Conservation (phyloP, 805 yeast species). For the Ogataea kodamae region DNA sequence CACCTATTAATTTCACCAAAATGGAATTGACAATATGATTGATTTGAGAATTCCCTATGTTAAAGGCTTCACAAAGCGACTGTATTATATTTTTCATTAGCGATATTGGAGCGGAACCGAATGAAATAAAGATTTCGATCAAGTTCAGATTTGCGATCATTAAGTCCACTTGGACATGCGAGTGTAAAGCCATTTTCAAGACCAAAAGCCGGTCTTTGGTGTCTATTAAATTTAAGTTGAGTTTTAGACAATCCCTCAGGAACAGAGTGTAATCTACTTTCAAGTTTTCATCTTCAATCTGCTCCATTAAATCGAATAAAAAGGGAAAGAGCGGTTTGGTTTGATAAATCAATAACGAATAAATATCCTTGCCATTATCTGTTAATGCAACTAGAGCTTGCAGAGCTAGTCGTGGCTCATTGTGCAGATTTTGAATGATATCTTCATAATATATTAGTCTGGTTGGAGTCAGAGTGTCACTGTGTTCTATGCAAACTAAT, state of each 20-base stretch:
- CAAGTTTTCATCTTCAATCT: conserved; percentile 11
- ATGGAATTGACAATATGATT: conserved; percentile 8
- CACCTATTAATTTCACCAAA: conserved; percentile 14
- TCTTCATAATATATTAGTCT: conserved; percentile 58
- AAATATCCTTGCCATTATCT: conserved; percentile 35
- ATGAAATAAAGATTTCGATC: conserved; percentile 14
- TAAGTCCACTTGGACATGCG: conserved; percentile 10
- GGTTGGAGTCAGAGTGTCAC: conserved; percentile 47
- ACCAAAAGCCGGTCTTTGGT: conserved; percentile 9
- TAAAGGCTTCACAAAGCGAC: conserved; percentile 17
- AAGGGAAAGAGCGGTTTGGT: conserved; percentile 16
- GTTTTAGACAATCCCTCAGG: conserved; percentile 21
- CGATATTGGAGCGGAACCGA: conserved; percentile 17
- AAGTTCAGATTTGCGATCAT: conserved; percentile 16
- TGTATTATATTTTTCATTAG: conserved; percentile 13
- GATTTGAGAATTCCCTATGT: conserved; percentile 11
- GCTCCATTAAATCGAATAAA: conserved; percentile 10
- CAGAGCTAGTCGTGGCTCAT: conserved; percentile 38
- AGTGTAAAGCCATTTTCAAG: conserved; percentile 11
- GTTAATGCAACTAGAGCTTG: conserved; percentile 47
- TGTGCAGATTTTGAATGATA: conserved; percentile 43
- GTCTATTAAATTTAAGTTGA: conserved; percentile 22
- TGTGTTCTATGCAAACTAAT: conserved; percentile 50
- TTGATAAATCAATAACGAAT: conserved; percentile 20
- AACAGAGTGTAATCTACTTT: conserved; percentile 14